Conservation (phyloP, 208 protist genomes). For the Leishmania aethiopica region DNA sequence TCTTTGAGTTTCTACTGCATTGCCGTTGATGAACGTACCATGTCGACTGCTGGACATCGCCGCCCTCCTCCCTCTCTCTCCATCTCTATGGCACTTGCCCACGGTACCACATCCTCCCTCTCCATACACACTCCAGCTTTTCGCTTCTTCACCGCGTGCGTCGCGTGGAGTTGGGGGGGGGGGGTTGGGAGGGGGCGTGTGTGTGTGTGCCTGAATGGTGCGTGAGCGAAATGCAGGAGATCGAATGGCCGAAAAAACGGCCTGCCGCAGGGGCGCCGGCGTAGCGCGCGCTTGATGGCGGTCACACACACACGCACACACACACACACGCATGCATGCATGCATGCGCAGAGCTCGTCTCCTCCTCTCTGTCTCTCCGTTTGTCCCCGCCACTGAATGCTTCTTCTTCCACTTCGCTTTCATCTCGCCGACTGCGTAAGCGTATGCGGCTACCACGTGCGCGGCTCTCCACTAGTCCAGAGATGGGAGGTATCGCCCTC, state of each 20-base stretch:
- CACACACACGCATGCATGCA: background rate
- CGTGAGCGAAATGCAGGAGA: background rate
- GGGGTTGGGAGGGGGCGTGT: background rate
- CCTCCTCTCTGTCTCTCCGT: background rate
- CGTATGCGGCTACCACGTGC: background rate
- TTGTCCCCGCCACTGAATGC: background rate
- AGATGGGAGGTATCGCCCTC: background rate
- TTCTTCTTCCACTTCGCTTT: background rate
- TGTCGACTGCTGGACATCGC: background rate
- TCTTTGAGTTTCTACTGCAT: background rate
- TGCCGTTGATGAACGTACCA: background rate
- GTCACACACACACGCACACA: background rate
- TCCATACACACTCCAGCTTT: background rate
- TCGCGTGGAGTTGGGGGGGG: background rate
- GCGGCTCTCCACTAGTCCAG: background rate
- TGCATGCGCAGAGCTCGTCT: background rate
- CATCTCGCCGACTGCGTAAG: background rate
- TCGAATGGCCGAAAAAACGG: background rate
- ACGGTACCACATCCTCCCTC: background rate
- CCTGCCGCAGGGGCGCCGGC: background rate
- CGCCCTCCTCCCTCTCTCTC: background rate
- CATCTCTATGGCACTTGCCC: background rate
- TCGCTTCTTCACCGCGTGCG: background rate
- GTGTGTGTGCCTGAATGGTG: background rate
- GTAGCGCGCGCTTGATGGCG: background rate